These are phyloP conservation scores for Rutstroemia sp. DNA, from an alignment of 2,329 filamentous ascomycete species.

Conservation along the genomic window DNA sequence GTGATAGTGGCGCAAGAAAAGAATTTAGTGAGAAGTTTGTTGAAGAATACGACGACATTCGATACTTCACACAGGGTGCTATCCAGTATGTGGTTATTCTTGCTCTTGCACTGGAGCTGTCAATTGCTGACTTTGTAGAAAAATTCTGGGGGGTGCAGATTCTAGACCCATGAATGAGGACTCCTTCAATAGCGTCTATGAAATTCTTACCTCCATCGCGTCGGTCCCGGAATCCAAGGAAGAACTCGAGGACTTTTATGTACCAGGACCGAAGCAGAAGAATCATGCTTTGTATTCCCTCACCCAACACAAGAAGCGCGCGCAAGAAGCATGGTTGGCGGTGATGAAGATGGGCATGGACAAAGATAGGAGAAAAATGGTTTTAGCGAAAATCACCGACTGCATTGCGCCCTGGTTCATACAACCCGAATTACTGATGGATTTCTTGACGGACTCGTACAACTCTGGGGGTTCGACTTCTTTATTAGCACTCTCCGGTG, in stretches of 20 bases:
- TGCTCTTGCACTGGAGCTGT: background rate
- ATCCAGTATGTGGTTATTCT: conserved; percentile 51
- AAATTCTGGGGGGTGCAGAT: conserved; percentile 29
- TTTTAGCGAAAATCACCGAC: conserved; percentile 68
- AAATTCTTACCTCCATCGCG: conserved; percentile 60
- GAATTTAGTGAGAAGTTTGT: conserved; percentile 75
- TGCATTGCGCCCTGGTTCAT: conserved; percentile 85
- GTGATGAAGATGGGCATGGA: conserved; percentile 61
- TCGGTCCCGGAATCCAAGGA: conserved; percentile 60
- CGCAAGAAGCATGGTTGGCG: conserved; percentile 81
- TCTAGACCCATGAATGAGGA: conserved; percentile 16
- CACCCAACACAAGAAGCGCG: conserved; percentile 66
- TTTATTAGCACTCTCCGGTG: conserved; percentile 79
- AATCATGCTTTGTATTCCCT: conserved; percentile 59
- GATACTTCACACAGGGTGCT: conserved; percentile 72
- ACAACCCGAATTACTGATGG: conserved; percentile 83
- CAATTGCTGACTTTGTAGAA: conserved; percentile 24
- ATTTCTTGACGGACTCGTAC: conserved; percentile 95
- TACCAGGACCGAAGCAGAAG: conserved; percentile 56
- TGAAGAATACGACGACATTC: conserved; percentile 74
- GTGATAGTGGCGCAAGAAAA: conserved; percentile 52
- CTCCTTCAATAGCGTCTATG: conserved; percentile 50
- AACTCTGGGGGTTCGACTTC: conserved; percentile 80
- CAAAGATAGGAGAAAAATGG: conserved; percentile 68
- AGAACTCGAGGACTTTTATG: conserved; percentile 63